Conservation (phyloP, 2,329 filamentous ascomycete genomes). For the Shiraia sp. region DNA sequence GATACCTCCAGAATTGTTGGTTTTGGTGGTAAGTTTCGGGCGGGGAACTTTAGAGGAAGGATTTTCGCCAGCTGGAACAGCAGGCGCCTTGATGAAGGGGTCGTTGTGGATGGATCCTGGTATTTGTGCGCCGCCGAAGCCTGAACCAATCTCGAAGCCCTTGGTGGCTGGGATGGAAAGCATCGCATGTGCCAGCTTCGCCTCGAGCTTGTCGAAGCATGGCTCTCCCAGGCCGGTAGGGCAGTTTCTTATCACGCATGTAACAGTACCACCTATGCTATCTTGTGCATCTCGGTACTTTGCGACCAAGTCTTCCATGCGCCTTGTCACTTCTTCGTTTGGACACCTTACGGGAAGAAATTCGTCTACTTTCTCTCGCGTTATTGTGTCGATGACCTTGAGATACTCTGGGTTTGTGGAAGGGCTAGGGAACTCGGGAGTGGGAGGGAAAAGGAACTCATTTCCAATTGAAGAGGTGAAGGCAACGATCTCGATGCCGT, state of each 20-base stretch:
- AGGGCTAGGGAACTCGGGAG: conserved; percentile 64
- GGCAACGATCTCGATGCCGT: conserved; percentile 88
- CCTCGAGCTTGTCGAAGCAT: conserved; percentile 94
- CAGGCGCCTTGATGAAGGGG: conserved; percentile 69
- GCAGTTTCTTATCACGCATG: conserved; percentile 85
- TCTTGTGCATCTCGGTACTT: conserved; percentile 78
- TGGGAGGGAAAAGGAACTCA: conserved; percentile 75
- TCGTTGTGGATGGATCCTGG: conserved; percentile 93
- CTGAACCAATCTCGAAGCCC: conserved; percentile 93
- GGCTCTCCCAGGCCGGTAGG: conserved; percentile 90
- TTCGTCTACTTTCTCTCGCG: conserved; percentile 76
- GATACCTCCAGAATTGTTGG: conserved; percentile 93
- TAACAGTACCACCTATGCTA: conserved; percentile 93
- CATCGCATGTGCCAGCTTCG: conserved; percentile 89
- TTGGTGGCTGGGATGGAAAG: conserved; percentile 93
- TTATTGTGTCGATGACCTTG: conserved; percentile 70
- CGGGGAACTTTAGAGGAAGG: conserved; percentile 47
- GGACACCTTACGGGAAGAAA: conserved; percentile 90
- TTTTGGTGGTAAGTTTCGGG: conserved; percentile 78
- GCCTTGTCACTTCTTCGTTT: conserved; percentile 62
- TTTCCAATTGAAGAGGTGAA: conserved; percentile 85
- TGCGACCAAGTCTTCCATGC: conserved; percentile 80
- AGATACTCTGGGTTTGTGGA: conserved; percentile 81
- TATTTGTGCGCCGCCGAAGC: conserved; percentile 84
- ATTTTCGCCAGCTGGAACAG: conserved; percentile 51